Evolutionary conservation across 1,284 basidiomycete species (phyloP).

Genomic region (Xerocomus nothofagi): DNA sequence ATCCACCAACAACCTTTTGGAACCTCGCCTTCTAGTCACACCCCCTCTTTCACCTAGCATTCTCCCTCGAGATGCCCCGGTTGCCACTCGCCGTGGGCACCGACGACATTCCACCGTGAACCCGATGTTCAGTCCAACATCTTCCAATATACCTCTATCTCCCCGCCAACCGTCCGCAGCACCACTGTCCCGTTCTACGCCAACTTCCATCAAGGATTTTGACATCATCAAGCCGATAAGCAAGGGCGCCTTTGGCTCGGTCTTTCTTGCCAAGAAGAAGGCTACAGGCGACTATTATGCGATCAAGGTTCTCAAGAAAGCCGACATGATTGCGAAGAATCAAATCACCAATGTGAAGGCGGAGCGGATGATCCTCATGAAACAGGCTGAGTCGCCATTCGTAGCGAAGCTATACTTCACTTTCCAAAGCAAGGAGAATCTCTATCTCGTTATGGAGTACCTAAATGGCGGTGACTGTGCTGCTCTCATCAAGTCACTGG

Average conservation of each 20-base stretch:
- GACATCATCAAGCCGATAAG: slow-evolving; percentile 99
- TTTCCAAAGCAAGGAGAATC: slow-evolving; percentile 98
- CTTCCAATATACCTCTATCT: slow-evolving; percentile 71
- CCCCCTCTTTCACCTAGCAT: slow-evolving; percentile 75
- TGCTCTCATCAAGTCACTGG: slow-evolving; percentile 94
- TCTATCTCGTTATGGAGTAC: slow-evolving; percentile 99
- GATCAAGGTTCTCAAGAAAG: slow-evolving; percentile 99
- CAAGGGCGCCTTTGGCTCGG: slow-evolving; percentile 98
- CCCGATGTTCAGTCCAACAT: slow-evolving; percentile 57
- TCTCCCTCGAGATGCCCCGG: slow-evolving; percentile 53
- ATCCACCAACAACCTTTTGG: slow-evolving; percentile 64
- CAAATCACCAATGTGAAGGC: slow-evolving; percentile 99
- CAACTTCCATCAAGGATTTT: slow-evolving; percentile 97
- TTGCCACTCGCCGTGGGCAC: slow-evolving; percentile 53
- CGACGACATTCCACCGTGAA: slow-evolving; percentile 75
- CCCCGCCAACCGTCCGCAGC: slow-evolving; percentile 82
- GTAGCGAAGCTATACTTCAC: slow-evolving; percentile 99
- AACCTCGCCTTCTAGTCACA: slow-evolving; percentile 65
- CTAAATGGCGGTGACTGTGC: slow-evolving; percentile 97
- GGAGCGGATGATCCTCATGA: slow-evolving; percentile 99
- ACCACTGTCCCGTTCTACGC: slow-evolving; percentile 75
- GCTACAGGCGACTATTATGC: slow-evolving; percentile 98
- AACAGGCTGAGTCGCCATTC: slow-evolving; percentile 98
- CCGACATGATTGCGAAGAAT: slow-evolving; percentile 99
- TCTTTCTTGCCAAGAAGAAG: slow-evolving; percentile 98